phyloP scores from a whole-genome alignment of 148 eudicot species.

The Cornus controversa region DNA sequence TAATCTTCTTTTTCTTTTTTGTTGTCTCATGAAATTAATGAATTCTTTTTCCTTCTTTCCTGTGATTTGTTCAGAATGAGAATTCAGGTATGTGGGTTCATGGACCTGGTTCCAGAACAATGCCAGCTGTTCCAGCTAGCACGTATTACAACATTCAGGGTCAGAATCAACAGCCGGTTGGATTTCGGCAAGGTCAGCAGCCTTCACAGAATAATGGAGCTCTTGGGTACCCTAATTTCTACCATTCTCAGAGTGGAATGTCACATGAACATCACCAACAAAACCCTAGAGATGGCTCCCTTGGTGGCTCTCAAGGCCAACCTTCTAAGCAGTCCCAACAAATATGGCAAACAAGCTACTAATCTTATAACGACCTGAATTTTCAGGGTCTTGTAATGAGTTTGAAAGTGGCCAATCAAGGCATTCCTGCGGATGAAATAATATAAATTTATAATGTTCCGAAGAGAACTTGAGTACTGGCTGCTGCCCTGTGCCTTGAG shows the following conservation, averaged over 20 bases:
- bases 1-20: background rate
- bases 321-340: conserved; percentile 79
- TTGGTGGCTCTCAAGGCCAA: conserved; percentile 62
- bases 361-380: conserved; percentile 29
- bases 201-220: conserved; percentile 64
- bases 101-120: conserved; percentile 76
- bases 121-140: conserved; percentile 77
- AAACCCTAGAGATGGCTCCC: conserved; percentile 70
- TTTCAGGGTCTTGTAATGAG: conserved; percentile 51
- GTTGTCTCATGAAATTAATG: background rate
- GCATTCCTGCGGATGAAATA: conserved; percentile 11
- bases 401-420: conserved; percentile 39
- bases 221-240: conserved; percentile 72
- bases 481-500: conserved; percentile 58
- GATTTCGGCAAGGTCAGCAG: conserved; percentile 73
- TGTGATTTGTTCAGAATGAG: conserved; percentile 32
- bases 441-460: background rate
- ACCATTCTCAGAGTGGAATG: conserved; percentile 66
- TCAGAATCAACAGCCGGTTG: conserved; percentile 53
- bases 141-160: conserved; percentile 81
- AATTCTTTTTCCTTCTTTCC: background rate
- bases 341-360: conserved; percentile 82
- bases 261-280: conserved; percentile 77
- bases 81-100: conserved; percentile 54
- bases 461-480: conserved; percentile 15